Base-by-base conservation (phyloP, 805 yeast species). In the Scheffersomyces lignosus region DNA sequence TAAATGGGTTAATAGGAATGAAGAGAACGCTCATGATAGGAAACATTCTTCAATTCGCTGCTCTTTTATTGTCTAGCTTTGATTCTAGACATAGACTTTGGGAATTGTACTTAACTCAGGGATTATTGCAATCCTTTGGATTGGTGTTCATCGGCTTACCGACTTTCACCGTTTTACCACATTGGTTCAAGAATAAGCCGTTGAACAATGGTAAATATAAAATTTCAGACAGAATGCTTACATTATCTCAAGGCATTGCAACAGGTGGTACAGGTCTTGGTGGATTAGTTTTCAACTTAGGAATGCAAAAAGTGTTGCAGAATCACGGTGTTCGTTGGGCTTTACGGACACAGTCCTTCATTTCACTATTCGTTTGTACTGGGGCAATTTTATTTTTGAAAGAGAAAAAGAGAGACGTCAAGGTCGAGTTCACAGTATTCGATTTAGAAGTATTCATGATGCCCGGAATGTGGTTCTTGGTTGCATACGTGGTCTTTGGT, bases 21-120 rank as follows among this genome's bases (percentile, higher is more conserved):
- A 37, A 37, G 17, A 13, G 18, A 24, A 41, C 45, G 5, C 38
- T 47, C 12, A 17, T 42, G n/a, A 5, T 45, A 2, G 54, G 54
- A 8, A 42, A 41, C 36, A 29, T 26, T 6, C 36, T 33, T 36
- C 54, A 50, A 34, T 48, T 50, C 17, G 42, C 41, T 3, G 49
- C 49, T 12, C 33, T 47, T 22, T 32, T 50, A 36, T 30, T 50
- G 45, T 51, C 52, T 10, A 44, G 50, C 5, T 50, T 39, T 18
- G 43, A 48, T 20, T 32, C 18, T 14, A 34, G 27, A 2, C 24
- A 20, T 20, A 20, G 24, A 20, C 33, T 50, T 3, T 50, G 54
- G 54, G 47, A 50, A 37, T 26, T 50, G 18, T 50, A 47, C 36
- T 27, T 50, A 27, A 48, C 53, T 3, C 54, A 50, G 37, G 54